Evolutionary conservation across 352 stramenopile species (phyloP).

Genomic region (Ochromonadaceae sp.): DNA sequence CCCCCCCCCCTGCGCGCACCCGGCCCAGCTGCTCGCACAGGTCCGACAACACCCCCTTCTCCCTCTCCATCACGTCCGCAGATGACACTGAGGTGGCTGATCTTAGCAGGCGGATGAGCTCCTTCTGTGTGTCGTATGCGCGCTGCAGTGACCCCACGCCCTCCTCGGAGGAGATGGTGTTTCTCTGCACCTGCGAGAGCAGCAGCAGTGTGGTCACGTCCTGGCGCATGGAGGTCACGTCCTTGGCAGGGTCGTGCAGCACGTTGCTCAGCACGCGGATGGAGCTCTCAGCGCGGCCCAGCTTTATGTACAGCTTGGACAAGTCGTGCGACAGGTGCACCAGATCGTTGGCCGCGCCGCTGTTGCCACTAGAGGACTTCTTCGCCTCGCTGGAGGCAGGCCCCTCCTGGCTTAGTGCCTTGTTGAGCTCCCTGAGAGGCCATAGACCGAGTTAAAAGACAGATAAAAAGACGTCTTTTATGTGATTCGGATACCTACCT

Average conservation of each 20-base stretch:
- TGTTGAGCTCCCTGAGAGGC: too few relatives aligned
- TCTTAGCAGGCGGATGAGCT: slow-evolving; percentile 55
- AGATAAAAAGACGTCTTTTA: too few relatives aligned
- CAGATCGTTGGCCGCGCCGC: slow-evolving; percentile 34
- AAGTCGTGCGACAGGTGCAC: slow-evolving; percentile 63
- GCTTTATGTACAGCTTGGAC: slow-evolving; percentile 62
- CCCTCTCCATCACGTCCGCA: slow-evolving; percentile 49
- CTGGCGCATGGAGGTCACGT: slow-evolving; percentile 51
- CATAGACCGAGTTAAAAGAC: too few relatives aligned
- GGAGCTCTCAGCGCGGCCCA: slow-evolving; percentile 60
- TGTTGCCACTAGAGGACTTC: too few relatives aligned
- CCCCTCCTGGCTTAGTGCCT: too few relatives aligned
- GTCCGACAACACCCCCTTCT: slow-evolving; percentile 51
- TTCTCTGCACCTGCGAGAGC: slow-evolving; percentile 50
- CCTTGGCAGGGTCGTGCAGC: slow-evolving; percentile 26
- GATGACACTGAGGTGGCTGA: slow-evolving; percentile 7
- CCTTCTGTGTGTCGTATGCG: slow-evolving; percentile 59
- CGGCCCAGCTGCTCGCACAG: slow-evolving; percentile 60
- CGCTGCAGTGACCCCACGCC: slow-evolving; percentile 57
- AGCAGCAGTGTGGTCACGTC: slow-evolving; percentile 39
- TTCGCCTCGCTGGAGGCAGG: too few relatives aligned
- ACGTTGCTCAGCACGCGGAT: slow-evolving; percentile 54
- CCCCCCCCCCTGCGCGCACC: too few relatives aligned
- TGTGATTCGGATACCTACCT: slow-evolving; percentile 34
- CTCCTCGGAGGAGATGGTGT: slow-evolving; percentile 44